phyloP scores from a whole-genome alignment of 108 stramenopile genomes.

The Stephanodiscus minutulus region DNA sequence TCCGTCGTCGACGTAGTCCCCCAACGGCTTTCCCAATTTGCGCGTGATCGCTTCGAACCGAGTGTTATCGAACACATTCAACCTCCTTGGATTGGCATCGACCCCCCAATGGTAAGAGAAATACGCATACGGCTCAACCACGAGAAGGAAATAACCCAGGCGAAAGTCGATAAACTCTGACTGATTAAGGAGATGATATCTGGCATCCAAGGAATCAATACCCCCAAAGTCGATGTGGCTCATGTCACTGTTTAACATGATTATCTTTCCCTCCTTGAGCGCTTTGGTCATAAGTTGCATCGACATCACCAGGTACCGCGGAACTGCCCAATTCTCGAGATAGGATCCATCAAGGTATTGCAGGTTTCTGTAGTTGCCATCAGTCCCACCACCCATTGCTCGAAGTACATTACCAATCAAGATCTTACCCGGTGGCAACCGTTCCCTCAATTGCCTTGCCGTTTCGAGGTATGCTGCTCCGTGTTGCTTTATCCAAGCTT shows the following conservation, averaged over 20 bases:
- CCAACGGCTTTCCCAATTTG: slow-evolving; percentile 23
- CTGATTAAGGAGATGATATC: slow-evolving; percentile 26
- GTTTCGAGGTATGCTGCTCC: slow-evolving; percentile 31
- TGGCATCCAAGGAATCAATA: slow-evolving; percentile 15
- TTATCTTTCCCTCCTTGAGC: slow-evolving; percentile 18
- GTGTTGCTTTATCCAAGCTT: slow-evolving; percentile 3
- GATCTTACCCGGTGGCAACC: slow-evolving; percentile 34
- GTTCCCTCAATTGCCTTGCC: slow-evolving; percentile 30
- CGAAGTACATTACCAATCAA: slow-evolving; percentile 43
- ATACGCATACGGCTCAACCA: slow-evolving; percentile 35
- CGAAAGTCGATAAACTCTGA: slow-evolving; percentile 25
- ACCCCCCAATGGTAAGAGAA: slow-evolving; percentile 33
- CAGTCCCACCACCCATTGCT: slow-evolving; percentile 1
- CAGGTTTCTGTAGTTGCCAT: slow-evolving; percentile 14
- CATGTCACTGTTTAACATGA: slow-evolving; percentile 27
- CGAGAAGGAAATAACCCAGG: slow-evolving; percentile 32
- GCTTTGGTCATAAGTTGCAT: slow-evolving; percentile 35
- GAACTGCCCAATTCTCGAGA: slow-evolving; percentile 32
- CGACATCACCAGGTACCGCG: slow-evolving; percentile 8
- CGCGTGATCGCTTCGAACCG: slow-evolving; percentile 17
- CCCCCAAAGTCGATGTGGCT: not conserved
- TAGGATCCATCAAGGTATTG: slow-evolving; percentile 49
- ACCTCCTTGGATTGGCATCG: slow-evolving; percentile 5
- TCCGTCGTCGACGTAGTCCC: slow-evolving; percentile 12
- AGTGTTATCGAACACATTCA: slow-evolving; percentile 6